phyloP scores from a whole-genome alignment of 768 basidiomycete genomes.

The Lactarius indigo region DNA sequence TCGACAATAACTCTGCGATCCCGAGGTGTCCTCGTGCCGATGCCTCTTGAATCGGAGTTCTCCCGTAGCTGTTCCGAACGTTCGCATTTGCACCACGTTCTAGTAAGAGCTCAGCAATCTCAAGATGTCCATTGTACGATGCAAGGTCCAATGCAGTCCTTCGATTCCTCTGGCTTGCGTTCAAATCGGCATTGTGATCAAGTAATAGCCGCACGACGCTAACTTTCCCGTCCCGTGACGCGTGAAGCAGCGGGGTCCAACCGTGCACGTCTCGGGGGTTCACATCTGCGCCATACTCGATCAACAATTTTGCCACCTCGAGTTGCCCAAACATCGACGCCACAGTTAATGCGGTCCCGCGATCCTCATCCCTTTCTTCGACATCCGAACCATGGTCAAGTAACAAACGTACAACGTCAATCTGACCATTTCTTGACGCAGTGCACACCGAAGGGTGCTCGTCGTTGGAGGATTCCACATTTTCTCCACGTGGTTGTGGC shows the following conservation, averaged over 20 bases:
- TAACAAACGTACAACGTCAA: not conserved
- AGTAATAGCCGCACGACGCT: not conserved
- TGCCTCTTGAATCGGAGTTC: not conserved
- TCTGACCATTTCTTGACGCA: not conserved
- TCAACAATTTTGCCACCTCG: not conserved
- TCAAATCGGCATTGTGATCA: not conserved
- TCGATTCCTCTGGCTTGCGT: not conserved
- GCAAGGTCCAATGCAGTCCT: conserved; percentile 3
- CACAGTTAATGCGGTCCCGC: not conserved
- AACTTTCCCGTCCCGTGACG: not conserved
- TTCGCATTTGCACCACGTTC: not conserved
- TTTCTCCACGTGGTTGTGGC: not conserved
- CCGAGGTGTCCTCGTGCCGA: not conserved
- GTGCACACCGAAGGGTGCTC: not conserved
- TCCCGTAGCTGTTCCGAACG: not conserved
- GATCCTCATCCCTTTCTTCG: not conserved
- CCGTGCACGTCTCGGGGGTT: not conserved
- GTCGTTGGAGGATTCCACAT: not conserved
- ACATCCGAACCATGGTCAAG: not conserved
- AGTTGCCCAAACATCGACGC: not conserved
- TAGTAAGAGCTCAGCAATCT: not conserved
- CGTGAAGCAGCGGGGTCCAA: not conserved
- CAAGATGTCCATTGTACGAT: not conserved
- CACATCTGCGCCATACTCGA: not conserved
- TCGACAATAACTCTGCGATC: not conserved